Conservation (phyloP, 495 filamentous ascomycete species). For the Hypoxylon cercidicola region DNA sequence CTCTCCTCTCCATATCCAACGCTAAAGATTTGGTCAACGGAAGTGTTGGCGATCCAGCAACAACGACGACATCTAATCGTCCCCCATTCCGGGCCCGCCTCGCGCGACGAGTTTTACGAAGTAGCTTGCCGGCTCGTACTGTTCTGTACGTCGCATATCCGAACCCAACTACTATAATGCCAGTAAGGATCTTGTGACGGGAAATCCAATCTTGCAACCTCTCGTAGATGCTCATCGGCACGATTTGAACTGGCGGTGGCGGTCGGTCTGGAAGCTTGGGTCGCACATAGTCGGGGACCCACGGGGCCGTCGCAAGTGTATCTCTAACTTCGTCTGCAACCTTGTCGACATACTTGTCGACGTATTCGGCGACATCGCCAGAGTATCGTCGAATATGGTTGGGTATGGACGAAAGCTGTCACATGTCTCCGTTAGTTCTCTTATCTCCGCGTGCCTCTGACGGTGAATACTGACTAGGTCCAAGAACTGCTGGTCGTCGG, state of each 20-base stretch:
- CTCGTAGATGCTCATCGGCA: constrained; percentile 51
- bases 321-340: constrained; percentile 72
- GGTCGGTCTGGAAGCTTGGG: constrained; percentile 68
- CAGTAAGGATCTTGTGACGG: constrained; percentile 74
- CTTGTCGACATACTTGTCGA: constrained; percentile 79
- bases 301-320: constrained; percentile 68
- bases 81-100: constrained; percentile 83
- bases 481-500: constrained; percentile 70
- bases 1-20: constrained; percentile 86
- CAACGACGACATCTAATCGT: constrained; percentile 86
- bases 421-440: constrained; percentile 28
- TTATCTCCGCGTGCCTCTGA: constrained; percentile 3
- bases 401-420: constrained; percentile 76
- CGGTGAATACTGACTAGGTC: constrained; percentile 62
- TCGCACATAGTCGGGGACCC: constrained; percentile 74
- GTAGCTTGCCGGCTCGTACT: constrained; percentile 67
- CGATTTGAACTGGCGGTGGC: constrained; percentile 51
- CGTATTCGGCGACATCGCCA: constrained; percentile 73
- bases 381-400: constrained; percentile 74
- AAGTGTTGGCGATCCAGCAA: constrained; percentile 83
- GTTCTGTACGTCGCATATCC: constrained; percentile 74
- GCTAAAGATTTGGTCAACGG: constrained; percentile 83
- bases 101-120: constrained; percentile 76
- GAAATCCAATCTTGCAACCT: constrained; percentile 68
- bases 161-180: constrained; percentile 72